These are phyloP conservation scores for Leonotis leonurus DNA, from an alignment of 257 asterid genomes.

Conservation along the genomic window DNA sequence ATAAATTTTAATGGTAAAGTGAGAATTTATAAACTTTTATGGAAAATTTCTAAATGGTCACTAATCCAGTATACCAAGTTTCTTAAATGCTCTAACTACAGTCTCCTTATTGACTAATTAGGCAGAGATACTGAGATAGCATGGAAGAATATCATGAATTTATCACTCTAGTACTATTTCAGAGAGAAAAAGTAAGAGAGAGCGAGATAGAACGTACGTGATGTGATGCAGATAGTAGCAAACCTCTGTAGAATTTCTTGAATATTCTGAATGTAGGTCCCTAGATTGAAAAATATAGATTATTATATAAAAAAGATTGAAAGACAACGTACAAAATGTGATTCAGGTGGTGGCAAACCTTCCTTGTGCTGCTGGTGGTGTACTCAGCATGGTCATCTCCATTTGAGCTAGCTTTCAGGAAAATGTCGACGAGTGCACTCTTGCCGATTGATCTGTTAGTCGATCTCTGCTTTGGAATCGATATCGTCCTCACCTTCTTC, in stretches of 20 bases:
- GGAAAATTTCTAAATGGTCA: too few species aligned
- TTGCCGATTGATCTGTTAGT: slow-evolving; percentile 67
- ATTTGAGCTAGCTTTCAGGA: slow-evolving; percentile 74
- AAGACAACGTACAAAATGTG: background rate
- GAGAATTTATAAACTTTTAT: too few species aligned
- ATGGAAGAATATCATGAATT: background rate
- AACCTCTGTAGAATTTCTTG: background rate
- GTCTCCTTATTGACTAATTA: background rate
- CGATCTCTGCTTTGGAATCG: slow-evolving; percentile 64
- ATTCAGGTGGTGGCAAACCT: slow-evolving; percentile 79
- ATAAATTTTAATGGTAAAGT: too few species aligned
- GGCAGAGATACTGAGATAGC: background rate
- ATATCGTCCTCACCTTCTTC: slow-evolving; percentile 77
- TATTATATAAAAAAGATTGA: background rate
- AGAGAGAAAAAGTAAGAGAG: background rate
- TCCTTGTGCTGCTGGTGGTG: slow-evolving; percentile 70
- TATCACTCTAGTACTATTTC: background rate
- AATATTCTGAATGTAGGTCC: background rate
- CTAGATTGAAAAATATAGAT: too few species aligned
- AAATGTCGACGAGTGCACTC: slow-evolving; percentile 54
- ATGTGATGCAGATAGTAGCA: background rate
- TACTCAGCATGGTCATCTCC: slow-evolving; percentile 98
- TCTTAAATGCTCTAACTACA: background rate
- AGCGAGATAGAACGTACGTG: background rate
- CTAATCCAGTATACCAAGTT: too few species aligned